A percentile compares a stretch with the other conserved stretches of the same genome.
Evolutionary conservation across 371 early-diverging fungal genomes (phyloP).

Genomic region (Mortierella sp.): DNA sequence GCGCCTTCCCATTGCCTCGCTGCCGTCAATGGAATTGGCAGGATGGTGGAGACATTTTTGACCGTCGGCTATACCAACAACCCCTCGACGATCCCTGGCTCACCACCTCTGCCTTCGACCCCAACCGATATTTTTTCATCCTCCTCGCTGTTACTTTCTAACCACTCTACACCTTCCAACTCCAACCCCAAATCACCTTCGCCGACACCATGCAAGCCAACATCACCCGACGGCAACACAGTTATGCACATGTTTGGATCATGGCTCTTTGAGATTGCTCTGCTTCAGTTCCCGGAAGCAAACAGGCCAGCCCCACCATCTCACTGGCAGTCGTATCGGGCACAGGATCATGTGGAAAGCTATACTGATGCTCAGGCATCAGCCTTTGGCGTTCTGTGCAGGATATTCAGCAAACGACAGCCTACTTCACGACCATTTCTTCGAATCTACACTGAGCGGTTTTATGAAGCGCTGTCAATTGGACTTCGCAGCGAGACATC

Average conservation of each 20-base stretch:
- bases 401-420: slow-evolving; percentile 80
- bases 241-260: slow-evolving; percentile 84
- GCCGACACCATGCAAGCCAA: slow-evolving; percentile 27
- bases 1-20: slow-evolving; percentile 75
- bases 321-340: slow-evolving; percentile 41
- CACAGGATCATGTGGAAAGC: slow-evolving; percentile 38
- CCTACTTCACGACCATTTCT: slow-evolving; percentile 64
- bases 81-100: slow-evolving; percentile 43
- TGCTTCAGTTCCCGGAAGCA: slow-evolving; percentile 30
- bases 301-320: slow-evolving; percentile 26
- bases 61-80: slow-evolving; percentile 55
- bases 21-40: slow-evolving; percentile 76
- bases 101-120: slow-evolving; percentile 41
- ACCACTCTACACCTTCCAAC: slow-evolving; percentile 15
- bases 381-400: slow-evolving; percentile 80
- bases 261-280: slow-evolving; percentile 80
- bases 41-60: slow-evolving; percentile 73
- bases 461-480: slow-evolving; percentile 75
- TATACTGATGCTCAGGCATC: slow-evolving; percentile 76
- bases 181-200: slow-evolving; percentile 15
- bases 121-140: slow-evolving; percentile 54
- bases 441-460: slow-evolving; percentile 77
- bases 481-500: slow-evolving; percentile 75
- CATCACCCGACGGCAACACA: slow-evolving; percentile 82
- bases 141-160: slow-evolving; percentile 29